A percentile compares a stretch with the other conserved stretches of the same genome.
phyloP scores from a whole-genome alignment of 2,329 filamentous ascomycete species.

The Aspergillaceae sp. region DNA sequence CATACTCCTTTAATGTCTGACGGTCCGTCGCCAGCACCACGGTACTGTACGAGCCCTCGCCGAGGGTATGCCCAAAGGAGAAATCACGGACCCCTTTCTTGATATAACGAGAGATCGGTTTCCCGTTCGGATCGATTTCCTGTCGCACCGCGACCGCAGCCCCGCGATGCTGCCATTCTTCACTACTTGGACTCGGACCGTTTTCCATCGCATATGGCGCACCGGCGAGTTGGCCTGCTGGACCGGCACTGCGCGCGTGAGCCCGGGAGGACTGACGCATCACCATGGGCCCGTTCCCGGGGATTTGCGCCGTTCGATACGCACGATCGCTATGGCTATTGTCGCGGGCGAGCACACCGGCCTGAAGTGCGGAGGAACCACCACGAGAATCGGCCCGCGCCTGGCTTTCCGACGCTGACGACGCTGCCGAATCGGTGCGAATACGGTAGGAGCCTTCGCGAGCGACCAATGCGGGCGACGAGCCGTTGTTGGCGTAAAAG shows the following conservation, averaged over 20 bases:
- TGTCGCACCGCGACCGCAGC: constrained; percentile 76
- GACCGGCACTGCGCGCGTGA: constrained; percentile 43
- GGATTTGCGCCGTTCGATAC: constrained; percentile 52
- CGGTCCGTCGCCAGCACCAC: constrained; percentile 88
- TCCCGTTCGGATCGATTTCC: constrained; percentile 77
- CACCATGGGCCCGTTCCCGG: constrained; percentile 56
- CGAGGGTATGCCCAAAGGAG: constrained; percentile 79
- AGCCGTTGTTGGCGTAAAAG: constrained; percentile 41
- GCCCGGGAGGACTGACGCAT: constrained; percentile 69
- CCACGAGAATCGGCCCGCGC: constrained; percentile 57
- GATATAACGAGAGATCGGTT: constrained; percentile 69
- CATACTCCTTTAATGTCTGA: constrained; percentile 90
- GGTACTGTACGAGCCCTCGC: constrained; percentile 96
- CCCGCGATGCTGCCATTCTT: constrained; percentile 93
- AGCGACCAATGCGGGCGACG: constrained; percentile 29
- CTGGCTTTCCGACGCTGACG: constrained; percentile 48
- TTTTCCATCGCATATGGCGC: constrained; percentile 50
- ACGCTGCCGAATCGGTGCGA: constrained; percentile 51
- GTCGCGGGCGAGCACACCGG: constrained; percentile 57
- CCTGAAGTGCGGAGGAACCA: constrained; percentile 49
- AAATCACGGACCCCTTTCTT: constrained; percentile 99
- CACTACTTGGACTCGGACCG: constrained; percentile 57
- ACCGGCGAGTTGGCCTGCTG: constrained; percentile 26
- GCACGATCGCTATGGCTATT: constrained; percentile 59
- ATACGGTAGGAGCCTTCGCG: constrained; percentile 45